These are phyloP conservation scores for Botrytis aclada DNA, from an alignment of 2,329 filamentous ascomycete genomes.

Conservation along the genomic window DNA sequence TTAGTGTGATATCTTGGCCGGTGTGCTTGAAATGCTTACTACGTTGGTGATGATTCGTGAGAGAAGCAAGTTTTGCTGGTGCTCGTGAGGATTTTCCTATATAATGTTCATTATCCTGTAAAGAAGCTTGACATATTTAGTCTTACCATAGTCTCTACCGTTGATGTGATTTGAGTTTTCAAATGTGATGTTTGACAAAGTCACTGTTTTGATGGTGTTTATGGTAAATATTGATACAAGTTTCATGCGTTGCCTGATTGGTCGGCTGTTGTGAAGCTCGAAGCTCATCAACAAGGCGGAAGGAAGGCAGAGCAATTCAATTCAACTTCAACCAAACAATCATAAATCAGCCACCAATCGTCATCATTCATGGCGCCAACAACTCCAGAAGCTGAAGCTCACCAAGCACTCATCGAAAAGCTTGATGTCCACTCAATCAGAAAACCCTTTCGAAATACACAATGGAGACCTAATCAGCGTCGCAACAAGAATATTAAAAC, in stretches of 20 bases:
- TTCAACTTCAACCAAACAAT: constrained; percentile 6
- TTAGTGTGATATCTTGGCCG: background rate
- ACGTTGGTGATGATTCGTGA: constrained; percentile 97
- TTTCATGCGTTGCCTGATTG: constrained; percentile 1
- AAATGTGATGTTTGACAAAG: background rate
- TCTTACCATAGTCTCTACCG: constrained; percentile 23
- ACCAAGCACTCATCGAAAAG: constrained; percentile 81
- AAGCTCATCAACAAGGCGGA: constrained; percentile 10
- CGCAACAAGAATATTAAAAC: constrained; percentile 99
- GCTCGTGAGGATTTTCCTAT: constrained; percentile 93
- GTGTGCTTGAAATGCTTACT: constrained; percentile 52
- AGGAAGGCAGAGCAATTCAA: background rate
- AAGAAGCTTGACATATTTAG: background rate
- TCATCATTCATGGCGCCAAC: constrained; percentile 32
- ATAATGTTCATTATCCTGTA: background rate
- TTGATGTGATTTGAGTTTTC: background rate
- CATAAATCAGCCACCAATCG: constrained; percentile 5
- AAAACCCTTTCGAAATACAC: constrained; percentile 85
- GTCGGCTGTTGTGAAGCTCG: constrained; percentile 10
- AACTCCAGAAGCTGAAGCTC: constrained; percentile 53
- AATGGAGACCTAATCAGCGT: constrained; percentile 89
- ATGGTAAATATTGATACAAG: background rate
- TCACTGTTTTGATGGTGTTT: background rate
- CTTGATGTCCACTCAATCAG: constrained; percentile 85
- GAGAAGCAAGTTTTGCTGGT: constrained; percentile 90